phyloP scores from a whole-genome alignment of 768 basidiomycete species.

The Russula lepida region DNA sequence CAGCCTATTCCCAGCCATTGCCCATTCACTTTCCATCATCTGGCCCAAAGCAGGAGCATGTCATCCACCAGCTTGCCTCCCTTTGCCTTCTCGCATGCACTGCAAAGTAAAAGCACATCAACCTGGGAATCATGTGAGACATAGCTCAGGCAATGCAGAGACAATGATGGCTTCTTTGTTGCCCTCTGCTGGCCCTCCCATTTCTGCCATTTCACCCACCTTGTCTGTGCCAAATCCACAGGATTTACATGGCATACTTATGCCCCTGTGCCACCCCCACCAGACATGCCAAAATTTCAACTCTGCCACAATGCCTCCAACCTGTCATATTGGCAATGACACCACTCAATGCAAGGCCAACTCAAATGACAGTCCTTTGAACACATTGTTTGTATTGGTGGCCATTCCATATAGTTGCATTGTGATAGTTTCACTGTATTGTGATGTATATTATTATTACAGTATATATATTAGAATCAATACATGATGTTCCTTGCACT shows the following conservation, averaged over 20 bases:
- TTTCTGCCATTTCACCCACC: conserved; percentile 33
- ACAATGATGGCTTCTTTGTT: conserved; percentile 2
- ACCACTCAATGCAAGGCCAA: no score
- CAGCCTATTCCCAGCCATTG: conserved; percentile 64
- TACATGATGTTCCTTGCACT: no score
- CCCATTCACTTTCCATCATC: conserved; percentile 59
- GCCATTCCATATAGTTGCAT: no score
- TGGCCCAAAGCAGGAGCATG: conserved; percentile 36
- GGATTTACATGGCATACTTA: conserved; percentile 33
- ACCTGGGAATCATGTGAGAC: conserved; percentile 32
- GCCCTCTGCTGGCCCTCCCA: conserved; percentile 46
- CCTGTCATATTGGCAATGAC: no score
- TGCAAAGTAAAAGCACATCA: conserved; percentile 29
- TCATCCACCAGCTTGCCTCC: conserved; percentile 33
- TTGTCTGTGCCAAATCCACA: conserved; percentile 23
- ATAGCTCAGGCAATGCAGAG: conserved; percentile 51
- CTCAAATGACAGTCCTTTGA: no score
- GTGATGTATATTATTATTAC: no score
- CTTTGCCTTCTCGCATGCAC: conserved; percentile 26
- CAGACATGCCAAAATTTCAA: no score
- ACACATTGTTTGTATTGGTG: no score
- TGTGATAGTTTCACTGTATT: no score
- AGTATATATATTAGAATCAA: no score
- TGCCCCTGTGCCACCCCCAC: conserved; percentile 45
- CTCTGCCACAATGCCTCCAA: no score